Conservation (phyloP, 2,329 filamentous ascomycete genomes). For the Apiospora arundinis region DNA sequence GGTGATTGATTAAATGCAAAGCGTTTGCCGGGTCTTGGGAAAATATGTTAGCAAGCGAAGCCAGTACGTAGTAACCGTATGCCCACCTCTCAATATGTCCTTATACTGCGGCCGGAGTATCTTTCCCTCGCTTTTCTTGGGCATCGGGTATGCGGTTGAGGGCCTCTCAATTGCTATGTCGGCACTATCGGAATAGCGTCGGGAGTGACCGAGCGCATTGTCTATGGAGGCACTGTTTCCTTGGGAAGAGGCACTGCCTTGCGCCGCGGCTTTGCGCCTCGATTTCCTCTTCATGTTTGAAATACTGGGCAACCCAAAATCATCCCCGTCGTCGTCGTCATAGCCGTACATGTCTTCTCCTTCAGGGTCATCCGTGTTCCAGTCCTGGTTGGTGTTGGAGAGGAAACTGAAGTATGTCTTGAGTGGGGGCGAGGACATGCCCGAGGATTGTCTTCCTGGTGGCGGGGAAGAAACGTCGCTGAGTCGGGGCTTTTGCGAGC, state of each 20-base stretch:
- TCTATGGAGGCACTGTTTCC: conserved; percentile 46
- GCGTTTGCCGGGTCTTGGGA: conserved; percentile 83
- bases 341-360: conserved; percentile 79
- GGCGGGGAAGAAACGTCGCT: conserved; percentile 63
- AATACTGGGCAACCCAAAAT: conserved; percentile 92
- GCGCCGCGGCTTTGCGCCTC: conserved; percentile 56
- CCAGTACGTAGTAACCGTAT: no score
- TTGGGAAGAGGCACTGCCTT: conserved; percentile 40
- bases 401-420: conserved; percentile 83
- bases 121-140: conserved; percentile 91
- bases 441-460: conserved; percentile 50
- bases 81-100: conserved; percentile 78
- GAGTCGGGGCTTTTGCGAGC: conserved; percentile 58
- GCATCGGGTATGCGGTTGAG: conserved; percentile 80
- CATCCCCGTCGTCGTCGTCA: conserved; percentile 89
- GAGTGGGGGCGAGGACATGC: conserved; percentile 67
- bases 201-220: conserved; percentile 46
- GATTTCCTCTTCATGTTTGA: conserved; percentile 85
- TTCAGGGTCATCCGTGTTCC: conserved; percentile 70
- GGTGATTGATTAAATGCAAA: conserved; percentile 90
- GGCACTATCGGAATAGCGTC: conserved; percentile 81
- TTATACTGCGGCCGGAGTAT: conserved; percentile 97
- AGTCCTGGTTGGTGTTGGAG: conserved; percentile 82
- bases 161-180: conserved; percentile 94
- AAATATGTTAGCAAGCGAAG: not conserved